phyloP scores from a whole-genome alignment of 768 basidiomycete genomes.

The Phlebiopsis flavidoalba region DNA sequence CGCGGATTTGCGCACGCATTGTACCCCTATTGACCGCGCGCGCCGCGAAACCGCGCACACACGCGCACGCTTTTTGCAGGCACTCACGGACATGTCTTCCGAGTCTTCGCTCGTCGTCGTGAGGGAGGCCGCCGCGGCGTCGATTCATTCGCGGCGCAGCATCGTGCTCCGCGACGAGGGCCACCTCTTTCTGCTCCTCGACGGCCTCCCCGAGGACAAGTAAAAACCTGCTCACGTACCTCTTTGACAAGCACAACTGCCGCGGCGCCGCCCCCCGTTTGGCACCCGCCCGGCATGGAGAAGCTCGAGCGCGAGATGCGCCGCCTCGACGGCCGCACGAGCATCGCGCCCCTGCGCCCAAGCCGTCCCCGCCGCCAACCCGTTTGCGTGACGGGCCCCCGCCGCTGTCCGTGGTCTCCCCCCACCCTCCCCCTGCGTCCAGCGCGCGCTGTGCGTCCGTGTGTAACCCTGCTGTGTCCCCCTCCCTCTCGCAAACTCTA shows the following conservation, averaged over 20 bases:
- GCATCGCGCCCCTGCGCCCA: conserved; percentile 51
- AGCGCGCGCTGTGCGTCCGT: background rate
- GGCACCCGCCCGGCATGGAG: conserved; percentile 48
- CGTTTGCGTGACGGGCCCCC: conserved; percentile 3
- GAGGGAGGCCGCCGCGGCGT: conserved; percentile 76
- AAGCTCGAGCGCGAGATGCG: conserved; percentile 78
- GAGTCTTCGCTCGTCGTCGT: conserved; percentile 66
- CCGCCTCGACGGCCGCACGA: conserved; percentile 73
- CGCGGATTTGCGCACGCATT: background rate
- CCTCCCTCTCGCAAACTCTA: background rate
- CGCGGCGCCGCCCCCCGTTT: conserved; percentile 34
- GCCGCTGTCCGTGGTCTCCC: background rate
- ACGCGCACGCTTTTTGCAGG: conserved; percentile 34
- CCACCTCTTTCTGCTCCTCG: conserved; percentile 74
- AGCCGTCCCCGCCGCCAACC: conserved; percentile 12
- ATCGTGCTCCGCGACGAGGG: conserved; percentile 79
- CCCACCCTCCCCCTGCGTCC: background rate
- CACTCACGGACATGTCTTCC: conserved; percentile 55
- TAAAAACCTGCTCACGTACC: conserved; percentile 85
- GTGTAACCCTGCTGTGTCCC: background rate
- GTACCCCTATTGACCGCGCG: conserved; percentile 1
- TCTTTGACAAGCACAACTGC: conserved; percentile 84
- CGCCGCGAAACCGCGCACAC: no score
- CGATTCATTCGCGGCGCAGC: conserved; percentile 66
- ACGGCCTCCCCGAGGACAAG: conserved; percentile 83